Base-by-base conservation (phyloP, 2,329 filamentous ascomycete species). In the Stachybotrys chlorohalonatus region DNA sequence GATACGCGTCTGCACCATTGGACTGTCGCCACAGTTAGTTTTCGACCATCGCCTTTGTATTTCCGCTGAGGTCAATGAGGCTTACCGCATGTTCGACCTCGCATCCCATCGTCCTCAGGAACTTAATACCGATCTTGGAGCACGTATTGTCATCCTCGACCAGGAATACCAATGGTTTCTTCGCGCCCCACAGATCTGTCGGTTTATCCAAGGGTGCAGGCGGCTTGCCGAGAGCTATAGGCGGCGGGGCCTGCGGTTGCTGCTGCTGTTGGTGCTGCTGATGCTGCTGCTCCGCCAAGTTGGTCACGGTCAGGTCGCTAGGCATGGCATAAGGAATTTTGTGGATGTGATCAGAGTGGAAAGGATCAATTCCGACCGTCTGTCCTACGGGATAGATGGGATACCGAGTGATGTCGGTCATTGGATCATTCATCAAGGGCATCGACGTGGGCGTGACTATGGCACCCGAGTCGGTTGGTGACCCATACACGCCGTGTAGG, bases 341-440 rank as follows among this genome's bases (percentile, higher is more conserved):
- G 73, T 93, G 85, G 66, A 96, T 90, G 66, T 96, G 91, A 63
- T 96, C 92, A 62, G 89, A 87, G 66, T 93, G 92, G 79, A 95
- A 94, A 1, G 93, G 92, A 66, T 96, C 92, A 60, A 96, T 96
- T 53, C 92, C 92, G 60, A 95, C 89, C 0, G 87, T 94, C 60
- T 91, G 85, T 16, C 92, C 92, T 15, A 95, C 90, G 0, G 93
- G 92, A 67, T 96, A 97, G 9, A 96, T 91, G 53, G 95, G 81
- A 59, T 83, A 80, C 49, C 80, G 73, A 56, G 64, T 70, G 50
- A 81, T 76, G 57, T 84, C 80, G 60, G 72, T 79, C 61, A 83
- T 73, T 46, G 78, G 75, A 57, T 83, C 80, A 57, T 79, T 73
- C 61, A 81, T 66, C 66, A 79, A 69, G 30, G 73, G 70, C 64